Evolutionary conservation across 2,329 filamentous ascomycete species (phyloP), one percentile per base, ranked within the genome.

Genomic region (Ophiocordyceps camponoti-leonardi): DNA sequence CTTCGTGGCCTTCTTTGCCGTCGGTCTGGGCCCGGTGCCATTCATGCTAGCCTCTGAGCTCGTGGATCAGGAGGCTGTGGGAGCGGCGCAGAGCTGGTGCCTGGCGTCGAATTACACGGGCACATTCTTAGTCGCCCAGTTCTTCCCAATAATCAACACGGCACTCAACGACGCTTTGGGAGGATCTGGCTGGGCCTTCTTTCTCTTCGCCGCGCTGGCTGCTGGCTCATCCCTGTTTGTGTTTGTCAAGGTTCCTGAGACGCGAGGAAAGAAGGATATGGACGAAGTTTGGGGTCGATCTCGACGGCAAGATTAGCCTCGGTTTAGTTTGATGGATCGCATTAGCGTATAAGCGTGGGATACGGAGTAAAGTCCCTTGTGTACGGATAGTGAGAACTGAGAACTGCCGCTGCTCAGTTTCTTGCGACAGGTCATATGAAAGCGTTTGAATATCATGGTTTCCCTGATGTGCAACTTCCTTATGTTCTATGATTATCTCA

Each of bases 21-120:
- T 94, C 14, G 92, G 92, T 0, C 73, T 98, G 0, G 92, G 92
- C 0, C 92, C 92, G 0, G 86, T 98, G 1, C 92, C 92, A 0
- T 98, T 96, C 61, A 93, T 96, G 52, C 72, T 98, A 42, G 82
- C 88, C 0, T 88, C 85, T 1, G 92, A 96, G 62, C 75, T 96
- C 3, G 92, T 96, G 1, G 83, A 81, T 0, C 81, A 86, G 13
- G 86, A 94, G 58, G 92, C 90, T 0, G 87, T 95, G 0, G 88
- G 90, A 1, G 86, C 90, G 0, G 83, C 86, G 0, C 92, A 98
- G 61, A 88, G 83, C 47, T 93, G 87, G 75, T 84, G 82, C 1
- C 65, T 96, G 22, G 86, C 79, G 1, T 82, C 85, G 14, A 96
- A 92, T 61, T 96, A 93, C 71, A 71, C 86, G 23, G 83, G 87